A percentile compares a stretch with the other conserved stretches of the same genome.
Conservation (phyloP, 78 protist genomes). For the Anaeramoeba flamelloides region DNA sequence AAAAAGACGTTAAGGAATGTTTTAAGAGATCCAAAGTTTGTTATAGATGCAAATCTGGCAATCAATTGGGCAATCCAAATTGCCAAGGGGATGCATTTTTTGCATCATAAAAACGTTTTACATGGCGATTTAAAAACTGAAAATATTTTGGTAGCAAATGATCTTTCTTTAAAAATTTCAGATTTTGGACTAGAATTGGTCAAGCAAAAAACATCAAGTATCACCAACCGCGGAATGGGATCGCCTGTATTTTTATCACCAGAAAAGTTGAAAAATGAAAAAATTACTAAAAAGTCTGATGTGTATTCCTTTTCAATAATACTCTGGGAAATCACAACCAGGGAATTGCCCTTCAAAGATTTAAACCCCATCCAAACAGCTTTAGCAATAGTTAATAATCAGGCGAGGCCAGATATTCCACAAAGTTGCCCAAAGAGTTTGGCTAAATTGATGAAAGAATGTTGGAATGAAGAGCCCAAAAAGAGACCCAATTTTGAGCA, state of each 20-base stretch:
- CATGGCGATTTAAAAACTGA: background rate
- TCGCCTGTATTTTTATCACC: background rate
- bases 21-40: background rate
- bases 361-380: slow-evolving; percentile 25
- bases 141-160: background rate
- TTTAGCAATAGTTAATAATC: background rate
- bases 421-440: background rate
- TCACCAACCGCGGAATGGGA: background rate
- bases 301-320: slow-evolving; percentile 26
- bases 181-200: background rate
- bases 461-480: background rate
- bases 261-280: background rate
- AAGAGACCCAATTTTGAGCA: background rate
- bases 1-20: background rate
- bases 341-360: slow-evolving; percentile 17
- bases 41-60: background rate
- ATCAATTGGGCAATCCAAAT: background rate
- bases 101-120: background rate
- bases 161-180: background rate
- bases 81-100: background rate
- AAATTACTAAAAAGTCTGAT: slow-evolving; percentile 1
- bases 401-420: background rate
- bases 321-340: slow-evolving; percentile 14
- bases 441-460: background rate
- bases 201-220: background rate